Base-by-base conservation (phyloP, 257 asterid species). In the Nicotiana tabacum region DNA sequence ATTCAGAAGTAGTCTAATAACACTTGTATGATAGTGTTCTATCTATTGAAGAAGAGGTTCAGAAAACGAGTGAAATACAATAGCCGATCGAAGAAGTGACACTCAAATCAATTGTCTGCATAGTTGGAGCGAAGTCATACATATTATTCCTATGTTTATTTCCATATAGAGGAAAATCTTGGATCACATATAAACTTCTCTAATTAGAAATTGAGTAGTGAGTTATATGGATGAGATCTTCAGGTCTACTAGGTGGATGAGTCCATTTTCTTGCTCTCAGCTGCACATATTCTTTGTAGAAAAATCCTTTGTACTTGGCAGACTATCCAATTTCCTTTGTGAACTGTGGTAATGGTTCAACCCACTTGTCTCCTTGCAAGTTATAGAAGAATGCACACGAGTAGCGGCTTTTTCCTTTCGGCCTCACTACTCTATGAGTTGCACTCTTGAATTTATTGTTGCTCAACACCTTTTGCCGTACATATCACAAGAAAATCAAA, bases 401-500 rank as follows among this genome's bases (percentile, higher is more conserved):
- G 81, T 87, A 81, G 18, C 91, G 85, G 78, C 78, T 86, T 78
- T 30, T 85, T 69, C 85, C 90, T 64, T 77, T 66, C 3, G 82
- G 81, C 46, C 90, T 87, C 4, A 83, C 83, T 0, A 92, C 93
- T 43, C 91, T 81, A 46, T 90, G 96, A 9, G 88, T 88, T 24
- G 96, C 90, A 65, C 94, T 92, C 88, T 84, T 88, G 48, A 88
- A 83, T 77, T 87, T 90, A 16, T 89, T 78, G 72, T 92, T 89
- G 2, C 86, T 89, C 35, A 88, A 17, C 30, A 88, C 92, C 92
- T 90, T 72, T 69, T 72, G 0, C 57, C 57, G 2, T 53, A 53
- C 15, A 12, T 51, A 53, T 12, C 57, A 53, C 17, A 53, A 53
- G 2, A 11, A 13, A 53, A 12, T 51, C 5, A 8, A 53, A 53